A percentile compares a stretch with the other conserved stretches of the same genome.
phyloP scores from a whole-genome alignment of 2,329 filamentous ascomycete species.

The Seiridium unicorne region DNA sequence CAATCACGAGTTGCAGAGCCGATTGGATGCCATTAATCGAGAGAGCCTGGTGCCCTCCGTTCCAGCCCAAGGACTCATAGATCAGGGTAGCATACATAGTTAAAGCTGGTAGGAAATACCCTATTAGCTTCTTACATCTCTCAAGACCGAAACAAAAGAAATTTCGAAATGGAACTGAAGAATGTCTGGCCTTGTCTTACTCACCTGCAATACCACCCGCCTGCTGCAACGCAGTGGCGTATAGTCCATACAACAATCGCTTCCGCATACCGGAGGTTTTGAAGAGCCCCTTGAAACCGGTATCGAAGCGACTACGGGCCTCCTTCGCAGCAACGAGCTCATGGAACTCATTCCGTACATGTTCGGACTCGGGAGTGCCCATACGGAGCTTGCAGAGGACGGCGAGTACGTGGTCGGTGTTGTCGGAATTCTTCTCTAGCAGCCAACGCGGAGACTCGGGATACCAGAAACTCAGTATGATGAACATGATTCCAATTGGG shows the following conservation, averaged over 20 bases:
- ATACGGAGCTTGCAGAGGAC: not conserved
- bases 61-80: not conserved
- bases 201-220: not conserved
- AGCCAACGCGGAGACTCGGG: not conserved
- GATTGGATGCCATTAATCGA: not conserved
- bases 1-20: not conserved
- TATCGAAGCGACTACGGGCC: not conserved
- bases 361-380: not conserved
- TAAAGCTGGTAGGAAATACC: not conserved
- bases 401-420: not conserved
- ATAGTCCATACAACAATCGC: not conserved
- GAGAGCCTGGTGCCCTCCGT: not conserved
- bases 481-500: not conserved
- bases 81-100: conserved; percentile 2
- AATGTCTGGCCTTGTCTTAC: no score
- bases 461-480: not conserved
- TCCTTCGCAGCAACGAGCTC: not conserved
- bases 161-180: no score
- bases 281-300: not conserved
- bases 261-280: not conserved
- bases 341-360: not conserved
- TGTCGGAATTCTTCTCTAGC: not conserved
- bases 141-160: no score
- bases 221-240: not conserved
- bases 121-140: no score